A percentile compares a stretch with the other conserved stretches of the same genome.
phyloP scores from a whole-genome alignment of 495 filamentous ascomycete genomes.

The Aspergillus panamensis region DNA sequence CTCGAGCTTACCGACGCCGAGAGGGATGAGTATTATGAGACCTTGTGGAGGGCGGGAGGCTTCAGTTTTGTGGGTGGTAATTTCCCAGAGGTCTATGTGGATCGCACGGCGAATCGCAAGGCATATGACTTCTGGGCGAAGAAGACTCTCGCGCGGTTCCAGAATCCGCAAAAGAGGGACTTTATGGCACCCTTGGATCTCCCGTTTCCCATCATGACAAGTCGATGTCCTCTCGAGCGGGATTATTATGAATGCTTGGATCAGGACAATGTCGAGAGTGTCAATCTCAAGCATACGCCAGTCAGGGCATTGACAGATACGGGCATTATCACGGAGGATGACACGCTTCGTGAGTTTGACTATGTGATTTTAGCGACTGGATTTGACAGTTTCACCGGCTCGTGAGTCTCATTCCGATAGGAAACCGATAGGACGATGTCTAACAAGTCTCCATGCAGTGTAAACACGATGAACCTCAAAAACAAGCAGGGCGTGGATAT shows the following conservation, averaged over 20 bases:
- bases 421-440: background rate
- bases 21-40: constrained; percentile 43
- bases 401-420: constrained; percentile 11
- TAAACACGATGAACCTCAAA: constrained; percentile 45
- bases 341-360: constrained; percentile 45
- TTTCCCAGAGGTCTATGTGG: constrained; percentile 49
- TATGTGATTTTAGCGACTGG: constrained; percentile 53
- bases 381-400: constrained; percentile 51
- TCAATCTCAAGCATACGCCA: constrained; percentile 45
- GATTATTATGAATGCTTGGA: constrained; percentile 57
- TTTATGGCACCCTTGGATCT: constrained; percentile 48
- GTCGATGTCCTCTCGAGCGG: constrained; percentile 49
- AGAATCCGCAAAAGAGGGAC: constrained; percentile 46
- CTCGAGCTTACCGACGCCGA: constrained; percentile 47
- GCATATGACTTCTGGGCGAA: constrained; percentile 54
- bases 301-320: constrained; percentile 41
- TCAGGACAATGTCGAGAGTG: constrained; percentile 48
- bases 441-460: constrained; percentile 29
- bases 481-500: constrained; percentile 39
- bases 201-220: constrained; percentile 49
- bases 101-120: constrained; percentile 42
- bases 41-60: constrained; percentile 47
- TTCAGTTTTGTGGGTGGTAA: constrained; percentile 47
- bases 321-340: constrained; percentile 44
- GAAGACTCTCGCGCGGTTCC: constrained; percentile 46